These are phyloP conservation scores for Yamadazyma olivae DNA, from an alignment of 805 yeast genomes.

Conservation along the genomic window DNA sequence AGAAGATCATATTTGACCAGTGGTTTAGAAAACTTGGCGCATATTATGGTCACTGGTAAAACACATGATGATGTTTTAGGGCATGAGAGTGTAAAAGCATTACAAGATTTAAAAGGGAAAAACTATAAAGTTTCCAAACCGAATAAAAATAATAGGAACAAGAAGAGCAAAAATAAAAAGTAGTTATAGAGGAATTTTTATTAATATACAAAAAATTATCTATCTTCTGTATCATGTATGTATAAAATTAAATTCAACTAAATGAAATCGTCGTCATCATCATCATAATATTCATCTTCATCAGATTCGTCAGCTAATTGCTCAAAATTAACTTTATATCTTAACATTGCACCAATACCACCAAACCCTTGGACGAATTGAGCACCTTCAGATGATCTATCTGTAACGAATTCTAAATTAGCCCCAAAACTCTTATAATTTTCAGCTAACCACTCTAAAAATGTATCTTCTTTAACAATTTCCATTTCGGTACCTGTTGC, in stretches of 20 bases:
- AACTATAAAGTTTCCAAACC: slow-evolving; percentile 10
- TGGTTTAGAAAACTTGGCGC: slow-evolving; percentile 76
- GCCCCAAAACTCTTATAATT: slow-evolving; percentile 95
- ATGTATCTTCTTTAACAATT: slow-evolving; percentile 73
- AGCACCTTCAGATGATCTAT: slow-evolving; percentile 96
- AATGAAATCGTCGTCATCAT: slow-evolving; percentile 51
- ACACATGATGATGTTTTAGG: slow-evolving; percentile 73
- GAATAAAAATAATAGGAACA: slow-evolving; percentile 4
- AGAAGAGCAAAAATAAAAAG: slow-evolving; percentile 3
- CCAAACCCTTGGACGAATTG: slow-evolving; percentile 98
- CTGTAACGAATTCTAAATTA: slow-evolving; percentile 91
- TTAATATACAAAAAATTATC: slow-evolving; percentile 1
- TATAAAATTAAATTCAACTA: slow-evolving; percentile 5
- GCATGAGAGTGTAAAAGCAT: slow-evolving; percentile 62
- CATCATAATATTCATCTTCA: slow-evolving; percentile 80
- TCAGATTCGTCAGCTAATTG: slow-evolving; percentile 87
- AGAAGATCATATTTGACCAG: slow-evolving; percentile 77
- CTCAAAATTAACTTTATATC: slow-evolving; percentile 96
- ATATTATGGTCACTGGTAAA: slow-evolving; percentile 63
- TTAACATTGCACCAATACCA: slow-evolving; percentile 95
- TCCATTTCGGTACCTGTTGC: slow-evolving; percentile 92
- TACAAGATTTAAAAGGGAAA: slow-evolving; percentile 47
- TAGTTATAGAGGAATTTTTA: slow-evolving; percentile 2
- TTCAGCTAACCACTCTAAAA: slow-evolving; percentile 98
- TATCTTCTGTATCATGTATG: not conserved